A percentile compares a stretch with the other conserved stretches of the same genome.
These are phyloP conservation scores for Fusarium protoensiforme DNA, from an alignment of 2,329 filamentous ascomycete genomes.

Conservation along the genomic window DNA sequence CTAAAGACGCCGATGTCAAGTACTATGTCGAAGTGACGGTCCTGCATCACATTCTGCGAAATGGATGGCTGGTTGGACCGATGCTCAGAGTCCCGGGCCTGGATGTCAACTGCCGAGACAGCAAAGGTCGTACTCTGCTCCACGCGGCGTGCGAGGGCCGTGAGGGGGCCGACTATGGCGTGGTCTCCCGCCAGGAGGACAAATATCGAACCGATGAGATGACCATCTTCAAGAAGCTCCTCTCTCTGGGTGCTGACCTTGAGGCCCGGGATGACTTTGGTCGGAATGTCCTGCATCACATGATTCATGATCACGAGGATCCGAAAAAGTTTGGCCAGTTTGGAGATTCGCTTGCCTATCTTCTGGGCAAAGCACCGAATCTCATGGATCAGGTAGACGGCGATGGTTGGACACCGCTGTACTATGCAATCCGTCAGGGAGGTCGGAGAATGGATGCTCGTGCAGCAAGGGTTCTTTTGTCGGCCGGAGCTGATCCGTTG, in stretches of 20 bases:
- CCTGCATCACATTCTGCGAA: slow-evolving; percentile 35
- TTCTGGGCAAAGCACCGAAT: slow-evolving; percentile 5
- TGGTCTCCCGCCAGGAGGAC: not conserved
- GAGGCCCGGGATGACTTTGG: slow-evolving; percentile 34
- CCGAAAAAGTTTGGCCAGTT: not conserved
- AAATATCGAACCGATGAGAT: not conserved
- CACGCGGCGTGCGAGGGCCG: slow-evolving; percentile 32
- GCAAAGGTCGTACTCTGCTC: slow-evolving; percentile 39
- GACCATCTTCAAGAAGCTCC: slow-evolving; percentile 30
- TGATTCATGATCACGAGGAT: slow-evolving; percentile 3
- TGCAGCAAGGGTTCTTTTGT: slow-evolving; percentile 22
- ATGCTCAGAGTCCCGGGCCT: slow-evolving; percentile 33
- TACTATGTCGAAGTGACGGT: slow-evolving; percentile 26
- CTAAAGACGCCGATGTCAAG: not conserved
- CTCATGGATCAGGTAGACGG: slow-evolving; percentile 31
- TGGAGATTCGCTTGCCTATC: slow-evolving; percentile 1
- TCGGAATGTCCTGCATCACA: slow-evolving; percentile 38
- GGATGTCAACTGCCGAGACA: slow-evolving; percentile 41
- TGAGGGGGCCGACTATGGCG: slow-evolving; percentile 9
- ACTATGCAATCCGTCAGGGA: slow-evolving; percentile 23
- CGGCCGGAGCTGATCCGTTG: slow-evolving; percentile 34
- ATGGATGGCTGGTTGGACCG: slow-evolving; percentile 3
- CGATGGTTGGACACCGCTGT: slow-evolving; percentile 41
- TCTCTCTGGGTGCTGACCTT: slow-evolving; percentile 39
- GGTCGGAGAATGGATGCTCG: not conserved